Evolutionary conservation across 495 filamentous ascomycete species (phyloP).

Genomic region (Echria macrotheca): DNA sequence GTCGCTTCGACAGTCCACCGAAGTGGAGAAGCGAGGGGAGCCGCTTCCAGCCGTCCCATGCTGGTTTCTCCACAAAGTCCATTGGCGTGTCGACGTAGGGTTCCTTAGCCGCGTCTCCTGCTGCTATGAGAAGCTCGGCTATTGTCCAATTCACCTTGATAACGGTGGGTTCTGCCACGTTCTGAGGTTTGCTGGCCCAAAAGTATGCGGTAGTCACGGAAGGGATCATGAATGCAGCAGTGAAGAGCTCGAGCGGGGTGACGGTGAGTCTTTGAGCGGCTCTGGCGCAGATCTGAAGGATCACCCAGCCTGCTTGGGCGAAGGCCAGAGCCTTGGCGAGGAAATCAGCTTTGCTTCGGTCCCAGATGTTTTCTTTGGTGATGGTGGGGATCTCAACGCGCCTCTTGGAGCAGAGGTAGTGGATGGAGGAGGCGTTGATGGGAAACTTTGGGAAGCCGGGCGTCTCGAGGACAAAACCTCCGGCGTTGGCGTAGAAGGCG

Average conservation of each 20-base stretch:
- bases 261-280: slow-evolving; percentile 10
- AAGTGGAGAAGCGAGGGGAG: slow-evolving; percentile 10
- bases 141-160: slow-evolving; percentile 8
- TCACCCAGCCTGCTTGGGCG: slow-evolving; percentile 15
- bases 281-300: slow-evolving; percentile 14
- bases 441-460: slow-evolving; percentile 17
- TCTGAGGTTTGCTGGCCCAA: slow-evolving; percentile 37
- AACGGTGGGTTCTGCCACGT: slow-evolving; percentile 18
- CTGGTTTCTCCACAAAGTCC: slow-evolving; percentile 30
- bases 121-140: slow-evolving; percentile 9
- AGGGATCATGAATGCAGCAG: slow-evolving; percentile 22
- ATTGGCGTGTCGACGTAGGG: slow-evolving; percentile 27
- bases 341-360: slow-evolving; percentile 20
- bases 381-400: slow-evolving; percentile 17
- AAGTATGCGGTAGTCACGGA: slow-evolving; percentile 29
- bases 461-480: slow-evolving; percentile 21
- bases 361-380: slow-evolving; percentile 18
- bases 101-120: slow-evolving; percentile 9
- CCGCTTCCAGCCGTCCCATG: slow-evolving; percentile 14
- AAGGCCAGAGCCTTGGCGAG: slow-evolving; percentile 17
- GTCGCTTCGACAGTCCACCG: slow-evolving; percentile 17
- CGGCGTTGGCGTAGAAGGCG: slow-evolving; percentile 18
- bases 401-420: slow-evolving; percentile 16
- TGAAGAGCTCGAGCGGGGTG: slow-evolving; percentile 23
- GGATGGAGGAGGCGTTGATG: slow-evolving; percentile 16